Evolutionary conservation across 768 basidiomycete genomes (phyloP).

Genomic region (Gyrodon lividus): DNA sequence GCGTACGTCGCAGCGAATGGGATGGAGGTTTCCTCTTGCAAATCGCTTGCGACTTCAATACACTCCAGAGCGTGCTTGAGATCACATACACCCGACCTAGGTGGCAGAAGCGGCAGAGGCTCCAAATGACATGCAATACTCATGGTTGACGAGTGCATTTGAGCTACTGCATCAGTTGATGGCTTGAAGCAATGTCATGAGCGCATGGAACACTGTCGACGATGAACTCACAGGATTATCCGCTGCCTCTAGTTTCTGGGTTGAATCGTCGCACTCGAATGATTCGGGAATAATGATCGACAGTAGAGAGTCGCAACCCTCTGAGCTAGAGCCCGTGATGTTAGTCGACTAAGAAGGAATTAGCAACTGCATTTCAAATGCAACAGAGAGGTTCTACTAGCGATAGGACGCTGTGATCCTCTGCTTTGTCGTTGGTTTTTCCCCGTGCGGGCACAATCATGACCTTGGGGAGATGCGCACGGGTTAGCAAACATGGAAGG

Average conservation of each 20-base stretch:
- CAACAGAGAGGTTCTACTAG: not conserved
- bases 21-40: not conserved
- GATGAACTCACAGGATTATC: not conserved
- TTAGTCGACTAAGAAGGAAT: not conserved
- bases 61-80: not conserved
- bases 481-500: not conserved
- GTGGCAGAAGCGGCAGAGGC: not conserved
- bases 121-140: not conserved
- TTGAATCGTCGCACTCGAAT: not conserved
- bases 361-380: not conserved
- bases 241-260: not conserved
- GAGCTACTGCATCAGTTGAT: not conserved
- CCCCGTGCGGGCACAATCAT: not conserved
- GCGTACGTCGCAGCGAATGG: constrained; percentile 34
- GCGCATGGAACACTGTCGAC: not conserved
- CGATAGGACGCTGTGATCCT: not conserved
- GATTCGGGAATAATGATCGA: not conserved
- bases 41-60: no score
- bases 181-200: not conserved
- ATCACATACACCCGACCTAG: not conserved
- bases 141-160: not conserved
- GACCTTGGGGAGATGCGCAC: not conserved
- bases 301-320: not conserved
- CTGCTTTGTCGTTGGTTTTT: not conserved
- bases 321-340: not conserved